Base-by-base conservation (phyloP, 495 filamentous ascomycete genomes). In the Neurospora pannonica region DNA sequence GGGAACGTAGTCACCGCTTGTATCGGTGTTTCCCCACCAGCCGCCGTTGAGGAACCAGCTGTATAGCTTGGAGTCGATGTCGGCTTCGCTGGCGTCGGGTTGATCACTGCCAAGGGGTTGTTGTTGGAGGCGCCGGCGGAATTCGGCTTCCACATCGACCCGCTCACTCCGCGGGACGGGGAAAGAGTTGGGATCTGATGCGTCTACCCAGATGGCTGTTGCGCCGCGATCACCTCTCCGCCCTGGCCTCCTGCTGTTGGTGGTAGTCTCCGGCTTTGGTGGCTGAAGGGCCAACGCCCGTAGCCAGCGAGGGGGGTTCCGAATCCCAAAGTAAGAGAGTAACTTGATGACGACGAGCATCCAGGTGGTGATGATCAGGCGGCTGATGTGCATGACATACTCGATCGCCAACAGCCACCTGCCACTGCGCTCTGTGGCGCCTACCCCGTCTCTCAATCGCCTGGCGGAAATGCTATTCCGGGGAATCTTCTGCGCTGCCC, bases 21-120 rank as follows among this genome's bases (percentile, higher is more conserved):
- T 85, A 79, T 98, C 94, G 37, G 90, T 86, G 37, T 89, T 90
- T 2, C 94, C 94, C 90, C 92, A 97, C 81, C 92, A 93, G 38
- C 92, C 94, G 24, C 91, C 93, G 28, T 83, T 79, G 43, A 90
- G 89, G 91, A 93, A 97, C 88, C 94, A 95, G 15, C 82, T 83
- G 81, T 97, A 97, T 4, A 97, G 82, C 62, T 86, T 90, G 2
- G 88, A 86, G 75, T 93, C 91, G 6, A 97, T 82, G 62, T 89
- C 88, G n/a, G 86, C 84, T 71, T 95, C 94, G 67, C 89, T 83
- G 37, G 80, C 73, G 37, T 77, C 71, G 70, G 74, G 19, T 73
- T 73, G 5, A 70, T 80, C 70, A 77, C 77, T n/a, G 46, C 13
- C 71, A 70, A 36, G 76, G 36, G 24, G 8, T 43, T 73, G 38